Percentiles rank a stretch among this genome's conserved stretches.
Conservation (phyloP, 2,329 filamentous ascomycete genomes). For the Amesomyces nigricolor region DNA sequence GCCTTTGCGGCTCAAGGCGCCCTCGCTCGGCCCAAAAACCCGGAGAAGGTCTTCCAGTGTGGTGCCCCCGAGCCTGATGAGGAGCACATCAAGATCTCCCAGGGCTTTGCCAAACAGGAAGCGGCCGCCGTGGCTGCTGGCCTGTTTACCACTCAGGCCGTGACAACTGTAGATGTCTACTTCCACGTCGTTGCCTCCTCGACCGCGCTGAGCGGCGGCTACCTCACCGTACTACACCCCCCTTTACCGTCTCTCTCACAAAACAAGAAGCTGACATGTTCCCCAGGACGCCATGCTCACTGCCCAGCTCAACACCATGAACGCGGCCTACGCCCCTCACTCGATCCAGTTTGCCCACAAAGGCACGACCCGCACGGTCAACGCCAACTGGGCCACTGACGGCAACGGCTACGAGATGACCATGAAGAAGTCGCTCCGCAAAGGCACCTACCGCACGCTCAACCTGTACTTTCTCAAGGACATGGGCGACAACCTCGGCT, state of each 20-base stretch:
- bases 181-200: constrained; percentile 32
- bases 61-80: constrained; percentile 26
- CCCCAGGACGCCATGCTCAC: constrained; percentile 32
- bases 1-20: constrained; percentile 18
- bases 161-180: constrained; percentile 31
- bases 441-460: constrained; percentile 38
- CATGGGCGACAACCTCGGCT: constrained; percentile 37
- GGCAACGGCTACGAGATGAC: constrained; percentile 33
- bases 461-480: constrained; percentile 43
- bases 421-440: constrained; percentile 42
- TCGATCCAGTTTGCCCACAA: constrained; percentile 42
- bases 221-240: constrained; percentile 30
- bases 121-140: constrained; percentile 19
- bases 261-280: background rate
- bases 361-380: constrained; percentile 37
- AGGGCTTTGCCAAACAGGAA: constrained; percentile 25
- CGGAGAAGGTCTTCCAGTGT: constrained; percentile 21
- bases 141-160: constrained; percentile 22
- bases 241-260: background rate
- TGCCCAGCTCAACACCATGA: constrained; percentile 42
- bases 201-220: constrained; percentile 31
- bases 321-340: constrained; percentile 39
- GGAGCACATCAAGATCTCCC: constrained; percentile 24
- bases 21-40: constrained; percentile 14
- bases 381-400: constrained; percentile 41